Evolutionary conservation across 208 protist species (phyloP), one percentile per base, ranked within the genome.

Genomic region (Trichomonas tenax): DNA sequence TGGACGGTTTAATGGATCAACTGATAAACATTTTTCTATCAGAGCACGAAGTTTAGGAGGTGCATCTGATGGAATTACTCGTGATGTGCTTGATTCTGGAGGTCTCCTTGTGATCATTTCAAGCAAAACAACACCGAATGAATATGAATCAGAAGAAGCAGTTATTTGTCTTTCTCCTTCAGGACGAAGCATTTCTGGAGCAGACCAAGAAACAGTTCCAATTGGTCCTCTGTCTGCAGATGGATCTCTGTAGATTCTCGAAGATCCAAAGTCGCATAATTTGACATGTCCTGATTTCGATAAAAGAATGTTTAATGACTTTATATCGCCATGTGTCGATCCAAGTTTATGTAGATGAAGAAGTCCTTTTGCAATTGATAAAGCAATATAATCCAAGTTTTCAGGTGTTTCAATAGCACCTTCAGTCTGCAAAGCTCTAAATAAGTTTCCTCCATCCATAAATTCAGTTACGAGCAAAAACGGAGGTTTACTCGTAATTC

Each of bases 311-410:
- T 97, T 97, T 23, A 72, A 49, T 31, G 96, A 97, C 96, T 99
- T 99, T 63, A 99, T 98, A 96, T 99, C 98, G 40, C 98, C 96
- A 95, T 99, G 98, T 38, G 99, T 98, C 96, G 98, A 98, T 23
- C 98, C 96, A 31, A 97, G 89, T 34, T 63, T 63, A 96, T 99
- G 98, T 41, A 99, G 96, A 95, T 98, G 98, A 41, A 98, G 96
- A 6, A 99, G 96, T 34, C 97, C 98, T 31, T 97, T 41, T 84
- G 81, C 81, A 84, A 84, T 84, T 11, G 34, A 34, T 40, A 84
- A 40, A 15, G 81, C 81, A 17, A 84, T 84, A 17, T 41, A 17
- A 84, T 34, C 26, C 31, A 84, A 84, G 0, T 4, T 34, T 17
- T 34, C 34, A 10, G 81, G 34, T 15, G 81, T 17, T 36, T 84